phyloP scores from a whole-genome alignment of 2,329 filamentous ascomycete species.

The Pleoardoris graminearum region DNA sequence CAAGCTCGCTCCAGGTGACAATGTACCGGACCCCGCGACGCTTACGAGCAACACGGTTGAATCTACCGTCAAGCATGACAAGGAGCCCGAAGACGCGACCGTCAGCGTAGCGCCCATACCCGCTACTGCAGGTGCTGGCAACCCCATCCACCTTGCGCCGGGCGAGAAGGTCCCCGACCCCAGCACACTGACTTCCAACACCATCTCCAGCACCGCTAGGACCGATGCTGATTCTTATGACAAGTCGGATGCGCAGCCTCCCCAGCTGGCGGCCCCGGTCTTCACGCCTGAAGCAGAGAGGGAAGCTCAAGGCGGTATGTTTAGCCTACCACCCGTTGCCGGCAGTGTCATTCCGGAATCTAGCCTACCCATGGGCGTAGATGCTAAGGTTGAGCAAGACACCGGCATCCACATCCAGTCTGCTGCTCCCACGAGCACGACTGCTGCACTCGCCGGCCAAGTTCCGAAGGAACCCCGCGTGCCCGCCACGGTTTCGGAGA shows the following conservation, averaged over 20 bases:
- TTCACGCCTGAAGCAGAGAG: constrained; percentile 50
- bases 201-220: constrained; percentile 63
- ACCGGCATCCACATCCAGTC: constrained; percentile 49
- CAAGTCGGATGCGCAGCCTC: constrained; percentile 65
- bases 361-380: constrained; percentile 69
- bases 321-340: constrained; percentile 54
- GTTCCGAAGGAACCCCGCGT: constrained; percentile 51
- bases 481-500: constrained; percentile 70
- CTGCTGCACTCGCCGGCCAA: constrained; percentile 50
- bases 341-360: constrained; percentile 79
- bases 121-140: constrained; percentile 63
- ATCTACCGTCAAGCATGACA: constrained; percentile 51
- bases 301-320: constrained; percentile 50
- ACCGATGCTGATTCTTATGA: constrained; percentile 83
- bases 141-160: constrained; percentile 77
- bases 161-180: constrained; percentile 78
- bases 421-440: constrained; percentile 50
- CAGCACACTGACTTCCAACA: constrained; percentile 66
- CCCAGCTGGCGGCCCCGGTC: constrained; percentile 50
- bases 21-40: constrained; percentile 69
- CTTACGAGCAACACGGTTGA: constrained; percentile 72
- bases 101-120: constrained; percentile 64
- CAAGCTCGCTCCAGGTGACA: constrained; percentile 75
- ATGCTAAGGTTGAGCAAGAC: constrained; percentile 45
- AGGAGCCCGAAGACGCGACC: constrained; percentile 40